Evolutionary conservation across 225 moss, liverwort and hornwort genomes (phyloP), one percentile per base, ranked within the genome.

Genomic region (Pseudisothecium myosuroides): DNA sequence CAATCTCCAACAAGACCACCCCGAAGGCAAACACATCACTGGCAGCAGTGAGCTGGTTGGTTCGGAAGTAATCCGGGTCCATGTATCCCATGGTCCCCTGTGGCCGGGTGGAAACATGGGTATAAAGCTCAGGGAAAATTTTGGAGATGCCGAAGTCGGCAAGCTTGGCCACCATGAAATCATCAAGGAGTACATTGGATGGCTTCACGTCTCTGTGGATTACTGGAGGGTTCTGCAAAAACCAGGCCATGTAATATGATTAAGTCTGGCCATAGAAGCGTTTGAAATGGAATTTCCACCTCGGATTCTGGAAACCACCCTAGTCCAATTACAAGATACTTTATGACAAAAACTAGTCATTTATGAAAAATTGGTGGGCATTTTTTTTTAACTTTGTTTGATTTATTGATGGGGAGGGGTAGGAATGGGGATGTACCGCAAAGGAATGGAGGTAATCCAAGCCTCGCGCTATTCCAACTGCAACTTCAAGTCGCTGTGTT

Each of bases 361-460:
- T 21, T 13, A 6, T 20, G 14, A 81, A 59, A 9, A 41, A 8
- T 27, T n/a, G 37, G 37, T 18, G 65, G 18, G 37, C 12, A 9
- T 20, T 9, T 54, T 54, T 24, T 26, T 6, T 49, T 27, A 43
- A 10, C 15, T 77, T 64, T 29, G 12, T 47, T 36, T 43, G 47
- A 13, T 36, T 19, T 64, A 17, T 12, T 10, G 47, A 59, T 59
- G 2, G 28, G 36, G 14, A 47, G 45, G 5, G 71, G 7, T 60
- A 71, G 59, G 29, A 71, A 58, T 59, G 60, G 81, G 29, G 50
- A 32, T 24, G 52, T 90, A 92, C 93, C 84, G 93, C 94, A 58
- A 67, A 94, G 36, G 90, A 89, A 84, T 94, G 94, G 23, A 94
- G 91, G 87, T 94, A 94, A 71, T 93, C 93, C 83, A 93, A 76